Evolutionary conservation across 208 protist genomes (phyloP).

Genomic region (Trypanosoma grayi): DNA sequence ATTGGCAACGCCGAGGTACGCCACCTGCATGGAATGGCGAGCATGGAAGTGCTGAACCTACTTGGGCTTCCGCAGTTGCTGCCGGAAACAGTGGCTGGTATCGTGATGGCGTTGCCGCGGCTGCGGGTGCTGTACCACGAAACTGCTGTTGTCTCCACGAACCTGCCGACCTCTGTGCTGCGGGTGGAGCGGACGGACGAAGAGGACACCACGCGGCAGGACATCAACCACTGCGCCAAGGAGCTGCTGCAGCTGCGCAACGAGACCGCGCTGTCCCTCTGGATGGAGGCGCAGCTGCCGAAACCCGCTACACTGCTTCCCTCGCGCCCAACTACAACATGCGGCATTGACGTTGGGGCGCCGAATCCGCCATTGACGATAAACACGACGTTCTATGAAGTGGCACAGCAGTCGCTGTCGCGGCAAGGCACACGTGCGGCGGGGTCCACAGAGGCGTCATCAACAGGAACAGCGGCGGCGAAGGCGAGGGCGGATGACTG

Average conservation of each 20-base stretch:
- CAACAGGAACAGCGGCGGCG: neutral
- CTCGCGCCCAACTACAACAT: neutral
- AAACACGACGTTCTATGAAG: slow-evolving; percentile 28
- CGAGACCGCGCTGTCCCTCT: slow-evolving; percentile 26
- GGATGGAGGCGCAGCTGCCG: slow-evolving; percentile 37
- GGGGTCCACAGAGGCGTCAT: neutral
- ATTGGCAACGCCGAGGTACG: slow-evolving; percentile 17
- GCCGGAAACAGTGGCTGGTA: slow-evolving; percentile 9
- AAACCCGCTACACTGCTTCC: slow-evolving; percentile 16
- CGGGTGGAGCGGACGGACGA: slow-evolving; percentile 17
- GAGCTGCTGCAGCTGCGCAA: slow-evolving; percentile 32
- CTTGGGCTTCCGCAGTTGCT: slow-evolving; percentile 22
- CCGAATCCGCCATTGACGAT: slow-evolving; percentile 19
- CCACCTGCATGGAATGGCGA: slow-evolving; percentile 10
- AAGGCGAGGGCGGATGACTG: neutral
- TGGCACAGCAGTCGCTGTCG: slow-evolving; percentile 5
- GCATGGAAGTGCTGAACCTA: slow-evolving; percentile 31
- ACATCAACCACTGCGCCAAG: slow-evolving; percentile 15
- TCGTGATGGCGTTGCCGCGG: slow-evolving; percentile 11
- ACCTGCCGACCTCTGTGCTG: neutral
- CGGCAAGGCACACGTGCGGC: neutral
- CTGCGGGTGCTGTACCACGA: slow-evolving; percentile 32
- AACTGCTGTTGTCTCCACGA: slow-evolving; percentile 15
- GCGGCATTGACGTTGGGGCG: neutral
- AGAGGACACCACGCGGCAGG: slow-evolving; percentile 15